Conservation (phyloP, 2,329 filamentous ascomycete species). For the Phaeosphaeriaceae sp. region DNA sequence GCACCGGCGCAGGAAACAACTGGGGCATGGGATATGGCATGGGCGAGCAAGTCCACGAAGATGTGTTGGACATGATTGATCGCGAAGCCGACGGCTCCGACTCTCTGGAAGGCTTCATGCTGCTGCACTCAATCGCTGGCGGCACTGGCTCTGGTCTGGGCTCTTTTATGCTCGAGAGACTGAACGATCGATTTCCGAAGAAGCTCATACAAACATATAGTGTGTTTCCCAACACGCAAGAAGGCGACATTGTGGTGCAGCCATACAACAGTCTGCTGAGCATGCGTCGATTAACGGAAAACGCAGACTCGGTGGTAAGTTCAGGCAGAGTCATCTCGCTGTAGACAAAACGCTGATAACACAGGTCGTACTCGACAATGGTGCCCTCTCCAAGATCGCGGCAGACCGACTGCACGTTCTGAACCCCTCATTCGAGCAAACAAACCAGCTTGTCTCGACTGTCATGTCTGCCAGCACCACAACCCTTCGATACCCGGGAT, state of each 20-base stretch:
- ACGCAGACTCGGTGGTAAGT: slow-evolving; percentile 88
- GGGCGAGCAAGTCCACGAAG: slow-evolving; percentile 89
- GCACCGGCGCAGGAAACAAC: slow-evolving; percentile 94
- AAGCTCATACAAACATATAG: slow-evolving; percentile 99
- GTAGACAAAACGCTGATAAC: slow-evolving; percentile 25
- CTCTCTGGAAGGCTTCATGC: slow-evolving; percentile 98
- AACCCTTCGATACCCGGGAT: slow-evolving; percentile 93
- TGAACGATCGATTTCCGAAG: slow-evolving; percentile 98
- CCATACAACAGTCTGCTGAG: slow-evolving; percentile 97
- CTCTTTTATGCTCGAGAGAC: slow-evolving; percentile 89
- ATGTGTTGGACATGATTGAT: slow-evolving; percentile 99
- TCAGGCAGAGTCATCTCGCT: neutral
- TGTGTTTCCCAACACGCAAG: slow-evolving; percentile 93
- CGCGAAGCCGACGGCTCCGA: slow-evolving; percentile 97
- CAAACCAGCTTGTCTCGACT: slow-evolving; percentile 91
- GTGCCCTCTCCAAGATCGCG: slow-evolving; percentile 89
- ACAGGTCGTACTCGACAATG: slow-evolving; percentile 89
- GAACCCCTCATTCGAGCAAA: slow-evolving; percentile 95
- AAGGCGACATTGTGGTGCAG: slow-evolving; percentile 92
- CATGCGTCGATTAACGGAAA: slow-evolving; percentile 89
- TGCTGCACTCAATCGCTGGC: slow-evolving; percentile 96
- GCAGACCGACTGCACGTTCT: slow-evolving; percentile 94
- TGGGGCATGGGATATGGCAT: slow-evolving; percentile 97
- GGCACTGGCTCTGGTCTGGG: slow-evolving; percentile 96
- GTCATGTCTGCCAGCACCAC: slow-evolving; percentile 99